Evolutionary conservation across 129 eudicot species (phyloP).

Genomic region (Sambucus nigra): DNA sequence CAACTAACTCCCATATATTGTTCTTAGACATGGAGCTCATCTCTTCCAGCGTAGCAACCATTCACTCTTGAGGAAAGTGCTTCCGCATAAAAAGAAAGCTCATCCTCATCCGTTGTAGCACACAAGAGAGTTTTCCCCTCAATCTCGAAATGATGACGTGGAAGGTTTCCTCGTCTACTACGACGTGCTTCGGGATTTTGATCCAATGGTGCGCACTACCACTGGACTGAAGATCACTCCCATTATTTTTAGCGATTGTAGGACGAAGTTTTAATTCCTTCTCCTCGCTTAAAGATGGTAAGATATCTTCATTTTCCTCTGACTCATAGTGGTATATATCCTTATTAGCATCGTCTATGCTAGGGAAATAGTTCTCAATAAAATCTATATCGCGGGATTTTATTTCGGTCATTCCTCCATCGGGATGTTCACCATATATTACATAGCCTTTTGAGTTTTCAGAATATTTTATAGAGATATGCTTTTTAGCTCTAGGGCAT

Average conservation of each 20-base stretch:
- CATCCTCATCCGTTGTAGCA: not conserved
- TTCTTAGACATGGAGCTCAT: not conserved
- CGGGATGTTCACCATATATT: not conserved
- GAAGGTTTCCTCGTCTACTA: not conserved
- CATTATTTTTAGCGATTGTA: not conserved
- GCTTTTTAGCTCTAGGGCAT: not conserved
- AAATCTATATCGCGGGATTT: not conserved
- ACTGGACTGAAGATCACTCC: not conserved
- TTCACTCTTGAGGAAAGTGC: not conserved
- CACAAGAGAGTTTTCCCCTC: not conserved
- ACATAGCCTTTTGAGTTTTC: slow-evolving; percentile 9
- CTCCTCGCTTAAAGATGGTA: not conserved
- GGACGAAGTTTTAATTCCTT: not conserved
- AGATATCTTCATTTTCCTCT: not conserved
- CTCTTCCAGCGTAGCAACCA: not conserved
- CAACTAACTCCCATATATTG: not conserved
- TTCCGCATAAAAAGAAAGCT: not conserved
- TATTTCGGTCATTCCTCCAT: not conserved
- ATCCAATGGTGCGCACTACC: not conserved
- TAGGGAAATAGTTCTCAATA: not conserved
- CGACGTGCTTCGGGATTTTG: not conserved
- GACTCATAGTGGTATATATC: not conserved
- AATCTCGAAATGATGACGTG: not conserved
- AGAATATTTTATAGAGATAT: slow-evolving; percentile 4
- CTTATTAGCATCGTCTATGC: not conserved